Conservation (phyloP, 2,329 filamentous ascomycete genomes). For the Verticillium klebahnii region DNA sequence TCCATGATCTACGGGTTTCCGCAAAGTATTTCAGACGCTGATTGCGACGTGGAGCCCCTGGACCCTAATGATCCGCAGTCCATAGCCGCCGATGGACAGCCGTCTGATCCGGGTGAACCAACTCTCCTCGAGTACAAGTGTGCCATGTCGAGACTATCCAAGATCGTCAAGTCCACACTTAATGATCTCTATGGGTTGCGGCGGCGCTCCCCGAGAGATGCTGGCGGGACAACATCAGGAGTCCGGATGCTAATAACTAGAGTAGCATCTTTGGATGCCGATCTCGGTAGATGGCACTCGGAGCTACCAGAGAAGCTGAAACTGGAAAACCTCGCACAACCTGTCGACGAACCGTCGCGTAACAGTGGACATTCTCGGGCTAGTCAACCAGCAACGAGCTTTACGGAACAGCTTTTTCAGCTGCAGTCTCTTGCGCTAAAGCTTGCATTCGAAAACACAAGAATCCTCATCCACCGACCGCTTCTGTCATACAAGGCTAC, state of each 20-base stretch:
- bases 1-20: conserved; percentile 35
- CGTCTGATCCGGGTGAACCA: not conserved
- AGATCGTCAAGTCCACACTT: conserved; percentile 11
- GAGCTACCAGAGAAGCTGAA: not conserved
- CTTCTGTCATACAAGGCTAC: conserved; percentile 16
- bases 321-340: not conserved
- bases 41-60: conserved; percentile 24
- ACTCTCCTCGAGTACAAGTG: conserved; percentile 17
- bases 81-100: not conserved
- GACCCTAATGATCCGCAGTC: conserved; percentile 19
- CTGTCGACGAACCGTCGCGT: no score
- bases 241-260: no score
- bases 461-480: conserved; percentile 23
- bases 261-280: not conserved
- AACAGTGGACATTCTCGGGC: not conserved
- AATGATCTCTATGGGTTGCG: not conserved
- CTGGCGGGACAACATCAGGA: no score
- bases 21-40: conserved; percentile 21
- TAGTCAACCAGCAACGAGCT: not conserved
- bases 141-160: conserved; percentile 15
- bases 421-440: conserved; percentile 25
- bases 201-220: no score
- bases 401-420: conserved; percentile 15
- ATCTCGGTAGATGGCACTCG: not conserved
- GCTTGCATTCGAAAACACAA: conserved; percentile 27